A percentile compares a stretch with the other conserved stretches of the same genome.
Conservation (phyloP, 2,329 filamentous ascomycete species). For the Trichoderma cornu-damae region DNA sequence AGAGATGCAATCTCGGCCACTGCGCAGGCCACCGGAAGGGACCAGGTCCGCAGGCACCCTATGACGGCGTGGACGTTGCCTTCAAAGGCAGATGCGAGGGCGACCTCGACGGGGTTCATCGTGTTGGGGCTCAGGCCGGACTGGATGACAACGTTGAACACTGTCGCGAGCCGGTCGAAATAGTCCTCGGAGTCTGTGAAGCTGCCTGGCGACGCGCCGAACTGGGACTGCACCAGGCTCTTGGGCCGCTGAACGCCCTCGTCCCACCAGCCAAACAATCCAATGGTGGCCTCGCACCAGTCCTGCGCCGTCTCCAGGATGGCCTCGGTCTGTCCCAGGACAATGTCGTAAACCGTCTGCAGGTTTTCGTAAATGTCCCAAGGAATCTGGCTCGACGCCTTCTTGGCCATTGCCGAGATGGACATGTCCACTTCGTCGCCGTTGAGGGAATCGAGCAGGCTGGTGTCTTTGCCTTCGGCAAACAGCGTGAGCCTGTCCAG, state of each 20-base stretch:
- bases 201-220: constrained; percentile 36
- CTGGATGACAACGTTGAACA: constrained; percentile 63
- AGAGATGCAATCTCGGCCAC: constrained; percentile 80
- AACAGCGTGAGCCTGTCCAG: constrained; percentile 69
- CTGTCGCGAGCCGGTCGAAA: constrained; percentile 63
- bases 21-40: constrained; percentile 69
- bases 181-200: constrained; percentile 61
- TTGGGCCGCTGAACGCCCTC: constrained; percentile 56
- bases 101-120: constrained; percentile 71
- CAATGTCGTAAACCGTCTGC: constrained; percentile 71
- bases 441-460: constrained; percentile 28
- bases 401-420: constrained; percentile 62
- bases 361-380: constrained; percentile 88
- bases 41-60: constrained; percentile 71
- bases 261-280: constrained; percentile 87
- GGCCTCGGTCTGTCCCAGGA: constrained; percentile 69
- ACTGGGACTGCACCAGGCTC: constrained; percentile 37
- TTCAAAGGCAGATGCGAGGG: constrained; percentile 75
- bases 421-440: constrained; percentile 40
- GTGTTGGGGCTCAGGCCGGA: constrained; percentile 74
- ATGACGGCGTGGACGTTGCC: constrained; percentile 73
- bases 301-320: constrained; percentile 76
- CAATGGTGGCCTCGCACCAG: constrained; percentile 85
- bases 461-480: constrained; percentile 65
- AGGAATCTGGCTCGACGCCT: constrained; percentile 79